Evolutionary conservation across 805 yeast species (phyloP).

Genomic region (Monosporozyma yasuniensis): DNA sequence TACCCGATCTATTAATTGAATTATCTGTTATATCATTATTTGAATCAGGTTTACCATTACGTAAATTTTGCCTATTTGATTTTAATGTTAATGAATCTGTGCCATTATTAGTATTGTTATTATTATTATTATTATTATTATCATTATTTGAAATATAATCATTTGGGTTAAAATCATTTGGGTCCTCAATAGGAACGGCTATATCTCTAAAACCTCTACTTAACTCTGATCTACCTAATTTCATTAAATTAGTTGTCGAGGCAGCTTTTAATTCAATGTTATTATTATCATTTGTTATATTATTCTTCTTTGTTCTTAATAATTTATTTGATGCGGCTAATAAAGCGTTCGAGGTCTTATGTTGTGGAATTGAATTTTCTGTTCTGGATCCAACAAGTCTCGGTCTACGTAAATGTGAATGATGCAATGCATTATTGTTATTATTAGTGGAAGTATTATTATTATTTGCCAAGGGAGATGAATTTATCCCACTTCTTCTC

Average conservation of each 20-base stretch:
- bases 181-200: neutral
- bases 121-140: no score
- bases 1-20: neutral
- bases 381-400: neutral
- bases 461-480: neutral
- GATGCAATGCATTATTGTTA: neutral
- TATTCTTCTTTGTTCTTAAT: neutral
- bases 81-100: neutral
- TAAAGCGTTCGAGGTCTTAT: neutral
- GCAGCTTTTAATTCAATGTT: conserved; percentile 11
- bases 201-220: conserved; percentile 1
- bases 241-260: conserved; percentile 10
- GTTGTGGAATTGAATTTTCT: neutral
- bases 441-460: neutral
- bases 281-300: neutral
- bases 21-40: neutral
- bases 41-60: neutral
- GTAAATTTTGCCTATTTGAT: no score
- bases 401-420: neutral
- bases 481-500: neutral
- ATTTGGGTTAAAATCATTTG: neutral
- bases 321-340: neutral
- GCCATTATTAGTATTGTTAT: no score
- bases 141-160: no score
- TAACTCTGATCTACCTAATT: neutral